A percentile compares a stretch with the other conserved stretches of the same genome.
phyloP scores from a whole-genome alignment of 2,329 filamentous ascomycete species.

The Ambrosiella xylebori region DNA sequence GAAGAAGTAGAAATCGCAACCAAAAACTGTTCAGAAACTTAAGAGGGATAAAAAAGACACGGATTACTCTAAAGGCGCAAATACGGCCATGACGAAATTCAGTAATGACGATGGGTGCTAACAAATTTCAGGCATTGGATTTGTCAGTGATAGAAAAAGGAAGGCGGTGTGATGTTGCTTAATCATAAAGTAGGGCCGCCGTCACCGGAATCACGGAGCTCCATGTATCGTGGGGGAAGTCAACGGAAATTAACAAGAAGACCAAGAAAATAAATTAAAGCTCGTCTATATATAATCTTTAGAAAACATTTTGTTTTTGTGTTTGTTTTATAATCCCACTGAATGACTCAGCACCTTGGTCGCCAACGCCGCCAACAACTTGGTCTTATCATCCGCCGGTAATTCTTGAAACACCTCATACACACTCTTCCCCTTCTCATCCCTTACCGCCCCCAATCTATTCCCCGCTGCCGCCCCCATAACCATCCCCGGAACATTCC shows the following conservation, averaged over 20 bases:
- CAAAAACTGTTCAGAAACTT: too few relatives aligned
- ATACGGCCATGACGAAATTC: conserved; percentile 3
- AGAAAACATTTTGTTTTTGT: background rate
- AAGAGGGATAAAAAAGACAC: too few relatives aligned
- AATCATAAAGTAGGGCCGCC: background rate
- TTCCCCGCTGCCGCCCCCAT: conserved; percentile 89
- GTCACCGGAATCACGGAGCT: background rate
- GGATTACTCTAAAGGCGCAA: background rate
- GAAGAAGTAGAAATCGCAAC: too few relatives aligned
- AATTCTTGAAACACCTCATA: conserved; percentile 80
- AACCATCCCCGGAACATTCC: conserved; percentile 73
- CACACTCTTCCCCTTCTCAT: conserved; percentile 86
- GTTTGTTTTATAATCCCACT: conserved; percentile 33
- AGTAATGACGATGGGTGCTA: background rate
- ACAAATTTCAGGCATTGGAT: conserved; percentile 1
- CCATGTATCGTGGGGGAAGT: background rate
- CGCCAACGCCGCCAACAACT: conserved; percentile 67
- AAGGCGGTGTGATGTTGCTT: background rate
- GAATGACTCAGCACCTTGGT: conserved; percentile 73
- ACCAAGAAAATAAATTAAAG: background rate
- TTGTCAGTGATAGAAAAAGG: background rate
- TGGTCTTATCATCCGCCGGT: conserved; percentile 64
- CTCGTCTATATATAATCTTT: too few relatives aligned
- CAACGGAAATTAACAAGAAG: background rate
- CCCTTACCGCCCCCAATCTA: conserved; percentile 71